Conservation (phyloP, 495 filamentous ascomycete species). For the Penicillium malachiteum region DNA sequence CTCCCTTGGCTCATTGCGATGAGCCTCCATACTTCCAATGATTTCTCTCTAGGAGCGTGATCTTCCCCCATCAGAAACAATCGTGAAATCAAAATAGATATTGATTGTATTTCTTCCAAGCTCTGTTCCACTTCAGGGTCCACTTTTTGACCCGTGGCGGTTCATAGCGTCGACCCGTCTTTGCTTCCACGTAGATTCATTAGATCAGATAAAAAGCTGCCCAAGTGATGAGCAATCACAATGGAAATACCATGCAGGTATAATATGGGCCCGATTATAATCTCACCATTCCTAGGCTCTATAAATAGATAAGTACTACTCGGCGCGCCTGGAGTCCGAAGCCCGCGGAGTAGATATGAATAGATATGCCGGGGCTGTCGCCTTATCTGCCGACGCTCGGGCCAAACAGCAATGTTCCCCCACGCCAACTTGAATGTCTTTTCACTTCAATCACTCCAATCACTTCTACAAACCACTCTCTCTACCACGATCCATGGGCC, state of each 20-base stretch:
- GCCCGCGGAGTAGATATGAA: conserved; percentile 3
- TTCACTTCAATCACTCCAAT: conserved; percentile 3
- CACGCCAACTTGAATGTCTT: conserved; percentile 5
- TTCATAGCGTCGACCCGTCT: too few relatives aligned
- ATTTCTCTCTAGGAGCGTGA: conserved; percentile 4
- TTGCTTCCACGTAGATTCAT: too few relatives aligned
- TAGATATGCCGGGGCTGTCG: conserved; percentile 18
- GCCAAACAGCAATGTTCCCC: conserved; percentile 17
- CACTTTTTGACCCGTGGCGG: too few relatives aligned
- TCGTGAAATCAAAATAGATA: neutral
- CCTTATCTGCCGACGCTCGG: conserved; percentile 34
- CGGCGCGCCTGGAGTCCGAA: too few relatives aligned
- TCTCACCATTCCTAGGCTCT: too few relatives aligned
- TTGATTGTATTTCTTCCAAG: neutral
- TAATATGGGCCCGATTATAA: too few relatives aligned
- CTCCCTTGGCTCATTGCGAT: neutral
- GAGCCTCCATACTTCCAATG: conserved; percentile 3
- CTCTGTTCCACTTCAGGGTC: conserved; percentile 3
- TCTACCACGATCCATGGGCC: conserved; percentile 31
- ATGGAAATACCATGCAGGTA: neutral
- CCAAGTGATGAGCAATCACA: neutral
- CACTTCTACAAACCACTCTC: neutral
- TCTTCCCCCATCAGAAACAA: neutral
- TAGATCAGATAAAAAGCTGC: too few relatives aligned
- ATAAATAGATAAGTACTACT: too few relatives aligned